These are phyloP conservation scores for Grigorovia transvaalensis DNA, from an alignment of 805 yeast species.

Conservation along the genomic window DNA sequence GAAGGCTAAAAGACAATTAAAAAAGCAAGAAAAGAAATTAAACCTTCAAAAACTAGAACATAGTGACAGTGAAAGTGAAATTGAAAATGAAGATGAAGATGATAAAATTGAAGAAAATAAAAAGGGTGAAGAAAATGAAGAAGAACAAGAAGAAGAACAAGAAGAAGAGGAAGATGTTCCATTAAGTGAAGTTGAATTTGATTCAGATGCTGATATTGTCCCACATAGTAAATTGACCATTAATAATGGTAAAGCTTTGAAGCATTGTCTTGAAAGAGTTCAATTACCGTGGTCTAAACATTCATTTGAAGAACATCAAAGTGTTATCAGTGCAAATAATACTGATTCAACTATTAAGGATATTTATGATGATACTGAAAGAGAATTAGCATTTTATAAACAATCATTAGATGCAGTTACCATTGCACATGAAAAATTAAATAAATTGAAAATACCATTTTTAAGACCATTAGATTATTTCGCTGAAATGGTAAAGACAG, in stretches of 20 bases:
- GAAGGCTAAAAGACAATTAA: slow-evolving; percentile 52
- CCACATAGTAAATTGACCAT: slow-evolving; percentile 85
- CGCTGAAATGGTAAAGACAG: slow-evolving; percentile 97
- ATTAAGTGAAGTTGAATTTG: slow-evolving; percentile 82
- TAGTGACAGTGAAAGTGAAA: slow-evolving; percentile 32
- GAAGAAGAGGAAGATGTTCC: slow-evolving; percentile 78
- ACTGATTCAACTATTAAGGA: slow-evolving; percentile 66
- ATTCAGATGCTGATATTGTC: slow-evolving; percentile 88
- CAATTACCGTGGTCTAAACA: slow-evolving; percentile 49
- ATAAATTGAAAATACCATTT: slow-evolving; percentile 72
- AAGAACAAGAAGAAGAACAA: slow-evolving; percentile 40
- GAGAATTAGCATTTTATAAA: slow-evolving; percentile 90
- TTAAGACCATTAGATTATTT: slow-evolving; percentile 90
- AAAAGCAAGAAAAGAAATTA: slow-evolving; percentile 33
- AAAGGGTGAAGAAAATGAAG: slow-evolving; percentile 32
- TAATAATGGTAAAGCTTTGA: slow-evolving; percentile 77
- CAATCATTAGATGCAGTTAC: slow-evolving; percentile 83
- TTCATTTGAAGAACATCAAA: slow-evolving; percentile 76
- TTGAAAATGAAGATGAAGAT: slow-evolving; percentile 31
- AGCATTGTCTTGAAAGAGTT: slow-evolving; percentile 56
- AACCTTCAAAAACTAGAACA: slow-evolving; percentile 9
- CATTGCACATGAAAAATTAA: slow-evolving; percentile 54
- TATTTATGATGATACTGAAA: slow-evolving; percentile 88
- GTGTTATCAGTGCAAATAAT: slow-evolving; percentile 49
- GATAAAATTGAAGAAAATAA: slow-evolving; percentile 37